Percentiles rank a stretch among this genome's conserved stretches.
Evolutionary conservation across 2,329 filamentous ascomycete genomes (phyloP).

Genomic region (Aspergillus pseudoglaucus): DNA sequence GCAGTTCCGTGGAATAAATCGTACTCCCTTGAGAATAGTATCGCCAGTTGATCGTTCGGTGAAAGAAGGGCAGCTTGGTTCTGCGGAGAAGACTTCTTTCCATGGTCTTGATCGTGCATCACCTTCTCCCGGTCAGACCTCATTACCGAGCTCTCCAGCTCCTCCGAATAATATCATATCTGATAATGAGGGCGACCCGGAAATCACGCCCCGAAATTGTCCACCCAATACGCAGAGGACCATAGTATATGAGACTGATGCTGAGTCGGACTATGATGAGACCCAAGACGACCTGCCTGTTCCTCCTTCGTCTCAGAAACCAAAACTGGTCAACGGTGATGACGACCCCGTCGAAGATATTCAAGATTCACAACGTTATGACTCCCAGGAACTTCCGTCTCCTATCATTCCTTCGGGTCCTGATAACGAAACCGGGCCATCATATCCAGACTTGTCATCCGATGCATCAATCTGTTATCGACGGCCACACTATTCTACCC

Average conservation of each 20-base stretch:
- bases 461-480: constrained; percentile 34
- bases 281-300: constrained; percentile 15
- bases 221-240: constrained; percentile 17
- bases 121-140: neutral
- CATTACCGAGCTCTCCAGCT: neutral
- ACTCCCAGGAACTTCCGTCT: constrained; percentile 29
- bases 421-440: constrained; percentile 18
- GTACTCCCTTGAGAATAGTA: constrained; percentile 19
- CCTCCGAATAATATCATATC: too few relatives aligned
- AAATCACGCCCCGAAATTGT: neutral
- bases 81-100: constrained; percentile 2
- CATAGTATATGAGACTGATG: constrained; percentile 39
- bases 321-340: neutral
- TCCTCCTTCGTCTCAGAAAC: constrained; percentile 6
- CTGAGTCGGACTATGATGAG: constrained; percentile 31
- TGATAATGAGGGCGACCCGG: neutral
- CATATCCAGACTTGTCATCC: constrained; percentile 24
- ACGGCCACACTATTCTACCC: constrained; percentile 28
- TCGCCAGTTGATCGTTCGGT: constrained; percentile 4
- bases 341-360: constrained; percentile 4
- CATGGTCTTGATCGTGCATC: constrained; percentile 4
- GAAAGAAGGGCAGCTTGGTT: constrained; percentile 15
- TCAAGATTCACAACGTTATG: constrained; percentile 12
- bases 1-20: constrained; percentile 22
- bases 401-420: constrained; percentile 13